Evolutionary conservation across 352 stramenopile species (phyloP).

Genomic region (Globisporangium cylindrosporum): DNA sequence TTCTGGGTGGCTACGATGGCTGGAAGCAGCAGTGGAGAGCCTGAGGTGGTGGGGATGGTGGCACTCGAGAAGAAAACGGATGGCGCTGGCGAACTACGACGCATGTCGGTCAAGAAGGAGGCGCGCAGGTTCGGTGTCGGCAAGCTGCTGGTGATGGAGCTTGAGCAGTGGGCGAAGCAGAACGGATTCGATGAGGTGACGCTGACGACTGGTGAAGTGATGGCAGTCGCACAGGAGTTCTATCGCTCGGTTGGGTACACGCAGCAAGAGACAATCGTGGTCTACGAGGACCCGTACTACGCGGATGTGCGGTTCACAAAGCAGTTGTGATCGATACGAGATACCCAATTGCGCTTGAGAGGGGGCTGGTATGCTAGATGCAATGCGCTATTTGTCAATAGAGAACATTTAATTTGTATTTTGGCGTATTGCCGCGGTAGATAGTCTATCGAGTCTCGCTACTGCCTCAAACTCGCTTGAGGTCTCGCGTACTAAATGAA

Average conservation of each 20-base stretch:
- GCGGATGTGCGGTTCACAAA: slow-evolving; percentile 31
- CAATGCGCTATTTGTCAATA: background rate
- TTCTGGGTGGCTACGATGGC: slow-evolving; percentile 34
- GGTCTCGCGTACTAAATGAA: background rate
- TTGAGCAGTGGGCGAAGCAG: slow-evolving; percentile 36
- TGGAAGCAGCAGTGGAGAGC: background rate
- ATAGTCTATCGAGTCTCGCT: background rate
- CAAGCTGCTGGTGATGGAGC: slow-evolving; percentile 26
- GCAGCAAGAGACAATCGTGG: slow-evolving; percentile 15
- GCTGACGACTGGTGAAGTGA: slow-evolving; percentile 30
- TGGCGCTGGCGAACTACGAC: slow-evolving; percentile 26
- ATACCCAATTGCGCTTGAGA: too few species aligned
- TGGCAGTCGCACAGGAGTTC: slow-evolving; percentile 27
- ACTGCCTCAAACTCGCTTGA: background rate
- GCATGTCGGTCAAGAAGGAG: slow-evolving; percentile 43
- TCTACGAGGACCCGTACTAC: slow-evolving; percentile 26
- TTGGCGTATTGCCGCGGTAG: background rate
- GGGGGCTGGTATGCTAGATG: background rate
- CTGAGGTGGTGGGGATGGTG: slow-evolving; percentile 23
- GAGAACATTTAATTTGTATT: background rate
- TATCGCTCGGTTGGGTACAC: slow-evolving; percentile 29
- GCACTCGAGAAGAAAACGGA: slow-evolving; percentile 20
- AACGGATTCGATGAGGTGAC: slow-evolving; percentile 28
- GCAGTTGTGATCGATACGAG: slow-evolving; percentile 1
- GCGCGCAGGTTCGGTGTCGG: slow-evolving; percentile 35